Evolutionary conservation across 306 rosid species (phyloP), one percentile per base, ranked within the genome.

Genomic region (Castanea sativa): DNA sequence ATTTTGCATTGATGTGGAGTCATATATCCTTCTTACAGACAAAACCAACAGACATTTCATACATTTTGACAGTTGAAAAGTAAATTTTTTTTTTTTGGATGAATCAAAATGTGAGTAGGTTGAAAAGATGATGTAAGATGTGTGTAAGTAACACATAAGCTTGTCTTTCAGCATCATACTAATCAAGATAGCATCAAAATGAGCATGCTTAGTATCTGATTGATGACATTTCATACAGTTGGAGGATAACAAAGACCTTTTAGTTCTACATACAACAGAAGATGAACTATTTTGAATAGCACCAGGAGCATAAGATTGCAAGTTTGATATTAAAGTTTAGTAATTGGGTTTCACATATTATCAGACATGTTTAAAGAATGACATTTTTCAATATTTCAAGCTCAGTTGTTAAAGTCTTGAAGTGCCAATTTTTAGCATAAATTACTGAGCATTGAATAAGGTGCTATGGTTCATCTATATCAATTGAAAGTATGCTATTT

Each of bases 1-100:
- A 91, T 91, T 91, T 92, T 61, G 94, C 91, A 89, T 90, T 85
- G 90, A 87, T 76, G 85, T 14, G 60, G 89, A 82, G 93, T 93
- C 97, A 95, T 87, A 87, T 85, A 91, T 86, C 91, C 89, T 86
- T 89, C 94, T 85, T 85, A 84, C 85, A 83, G 86, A 84, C 82
- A 83, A 87, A 82, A 82, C 85, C 82, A 89, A 81, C 86, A 88
- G 57, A 79, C 67, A 67, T 80, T 53, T 89, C 84, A 69, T 80
- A 88, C 75, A 77, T 55, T 79, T 79, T 74, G 55, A 77, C 76
- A 71, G 70, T 82, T 77, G 41, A 84, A 80, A 83, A 53, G 20
- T 65, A 43, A 69, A 76, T 60, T 69, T 49, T 49, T 10, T 49
- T 49, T 25, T 25, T 25, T 25, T 25, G 53, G 53, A 49, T 49